These are phyloP conservation scores for Kazachstania viticola DNA, from an alignment of 805 yeast species.

Conservation along the genomic window DNA sequence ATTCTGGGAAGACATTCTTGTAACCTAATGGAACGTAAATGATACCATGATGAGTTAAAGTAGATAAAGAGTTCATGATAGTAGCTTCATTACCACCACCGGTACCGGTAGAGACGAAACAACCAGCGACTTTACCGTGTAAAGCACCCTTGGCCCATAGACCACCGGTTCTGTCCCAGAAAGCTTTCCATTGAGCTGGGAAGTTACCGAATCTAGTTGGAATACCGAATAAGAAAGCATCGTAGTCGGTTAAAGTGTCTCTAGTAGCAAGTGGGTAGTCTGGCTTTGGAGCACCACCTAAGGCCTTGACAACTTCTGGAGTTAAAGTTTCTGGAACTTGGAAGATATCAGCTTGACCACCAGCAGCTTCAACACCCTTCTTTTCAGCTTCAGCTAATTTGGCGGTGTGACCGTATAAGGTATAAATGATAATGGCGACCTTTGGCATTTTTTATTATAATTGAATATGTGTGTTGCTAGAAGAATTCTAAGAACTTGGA, in stretches of 20 bases:
- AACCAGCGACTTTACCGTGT: slow-evolving; percentile 62
- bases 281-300: slow-evolving; percentile 57
- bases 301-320: slow-evolving; percentile 43
- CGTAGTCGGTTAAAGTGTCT: slow-evolving; percentile 50
- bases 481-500: no score
- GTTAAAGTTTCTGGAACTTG: slow-evolving; percentile 74
- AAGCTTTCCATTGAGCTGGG: slow-evolving; percentile 70
- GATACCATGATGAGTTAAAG: slow-evolving; percentile 70
- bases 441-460: slow-evolving; percentile 21
- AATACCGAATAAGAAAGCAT: slow-evolving; percentile 74
- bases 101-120: slow-evolving; percentile 64
- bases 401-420: slow-evolving; percentile 70
- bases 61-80: slow-evolving; percentile 49
- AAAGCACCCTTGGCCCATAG: slow-evolving; percentile 69
- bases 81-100: slow-evolving; percentile 84
- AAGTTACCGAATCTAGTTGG: slow-evolving; percentile 78
- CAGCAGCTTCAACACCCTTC: slow-evolving; percentile 58
- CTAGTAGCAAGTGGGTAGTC: slow-evolving; percentile 51
- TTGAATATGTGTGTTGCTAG: no score
- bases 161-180: slow-evolving; percentile 70
- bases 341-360: slow-evolving; percentile 58
- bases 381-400: slow-evolving; percentile 57
- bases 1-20: slow-evolving; percentile 41
- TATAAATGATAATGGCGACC: slow-evolving; percentile 69
- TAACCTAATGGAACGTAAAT: slow-evolving; percentile 71